These are phyloP conservation scores for Lepidium africanum DNA, from an alignment of 345 rosid genomes.

Conservation along the genomic window DNA sequence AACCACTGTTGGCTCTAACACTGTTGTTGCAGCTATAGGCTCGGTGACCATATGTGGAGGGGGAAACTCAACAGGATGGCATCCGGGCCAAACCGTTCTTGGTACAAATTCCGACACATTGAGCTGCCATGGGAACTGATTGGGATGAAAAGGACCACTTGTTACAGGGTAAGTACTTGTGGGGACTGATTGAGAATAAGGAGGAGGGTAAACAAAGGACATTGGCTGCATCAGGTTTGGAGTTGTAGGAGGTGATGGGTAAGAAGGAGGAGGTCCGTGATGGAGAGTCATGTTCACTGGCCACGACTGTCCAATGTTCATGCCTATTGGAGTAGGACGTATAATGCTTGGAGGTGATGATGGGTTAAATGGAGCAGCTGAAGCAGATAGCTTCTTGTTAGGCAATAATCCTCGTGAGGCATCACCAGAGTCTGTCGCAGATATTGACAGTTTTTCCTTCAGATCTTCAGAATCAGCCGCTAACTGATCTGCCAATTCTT, in stretches of 20 bases:
- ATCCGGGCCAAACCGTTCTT: constrained; percentile 64
- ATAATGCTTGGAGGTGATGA: constrained; percentile 42
- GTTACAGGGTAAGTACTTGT: constrained; percentile 70
- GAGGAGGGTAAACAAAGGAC: constrained; percentile 78
- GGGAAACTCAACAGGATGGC: constrained; percentile 63
- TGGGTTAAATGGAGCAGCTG: constrained; percentile 94
- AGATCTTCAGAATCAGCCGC: constrained; percentile 39
- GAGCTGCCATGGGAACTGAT: constrained; percentile 86
- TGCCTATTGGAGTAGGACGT: constrained; percentile 51
- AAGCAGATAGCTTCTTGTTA: constrained; percentile 84
- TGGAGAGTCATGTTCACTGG: constrained; percentile 79
- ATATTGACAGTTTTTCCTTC: constrained; percentile 46
- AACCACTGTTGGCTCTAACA: constrained; percentile 37
- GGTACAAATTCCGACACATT: constrained; percentile 64
- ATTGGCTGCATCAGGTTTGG: constrained; percentile 84
- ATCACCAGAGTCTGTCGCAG: constrained; percentile 37
- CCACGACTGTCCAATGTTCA: constrained; percentile 77
- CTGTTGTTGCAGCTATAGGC: constrained; percentile 49
- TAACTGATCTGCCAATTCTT: constrained; percentile 31
- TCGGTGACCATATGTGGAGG: constrained; percentile 50
- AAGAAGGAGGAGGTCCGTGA: constrained; percentile 55
- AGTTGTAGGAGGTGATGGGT: constrained; percentile 81
- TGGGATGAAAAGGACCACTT: constrained; percentile 63
- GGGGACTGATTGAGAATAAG: constrained; percentile 58
- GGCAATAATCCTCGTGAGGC: constrained; percentile 34